These are phyloP conservation scores for Trichoderma citrinoviride DNA, from an alignment of 2,329 filamentous ascomycete species.

Conservation along the genomic window DNA sequence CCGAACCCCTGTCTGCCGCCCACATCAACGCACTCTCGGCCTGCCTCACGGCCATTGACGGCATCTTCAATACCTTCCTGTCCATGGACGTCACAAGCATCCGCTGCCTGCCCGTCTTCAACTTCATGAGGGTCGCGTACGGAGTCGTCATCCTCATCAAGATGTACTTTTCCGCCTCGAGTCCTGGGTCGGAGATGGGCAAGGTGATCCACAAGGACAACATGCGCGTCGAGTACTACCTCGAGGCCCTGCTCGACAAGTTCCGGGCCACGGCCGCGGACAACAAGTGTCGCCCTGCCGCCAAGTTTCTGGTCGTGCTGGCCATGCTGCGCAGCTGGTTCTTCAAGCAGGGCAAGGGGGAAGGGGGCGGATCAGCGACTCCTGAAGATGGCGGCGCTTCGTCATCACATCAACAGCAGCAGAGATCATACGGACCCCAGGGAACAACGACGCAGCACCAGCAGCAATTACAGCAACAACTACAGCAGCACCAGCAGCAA, in stretches of 20 bases:
- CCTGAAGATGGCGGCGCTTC: background rate
- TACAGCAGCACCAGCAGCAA: conserved; percentile 24
- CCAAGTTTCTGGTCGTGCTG: conserved; percentile 69
- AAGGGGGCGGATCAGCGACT: background rate
- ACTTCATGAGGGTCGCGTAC: conserved; percentile 69
- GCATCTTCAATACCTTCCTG: conserved; percentile 63
- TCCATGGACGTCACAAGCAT: conserved; percentile 57
- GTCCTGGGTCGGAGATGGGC: conserved; percentile 64
- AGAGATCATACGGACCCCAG: background rate
- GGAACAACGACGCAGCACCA: conserved; percentile 20
- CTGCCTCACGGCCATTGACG: conserved; percentile 65
- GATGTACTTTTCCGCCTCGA: conserved; percentile 65
- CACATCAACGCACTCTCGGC: conserved; percentile 66
- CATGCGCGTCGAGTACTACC: conserved; percentile 63
- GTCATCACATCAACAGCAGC: background rate
- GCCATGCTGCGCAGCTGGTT: conserved; percentile 71
- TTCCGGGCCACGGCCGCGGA: conserved; percentile 63
- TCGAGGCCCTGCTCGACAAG: conserved; percentile 67
- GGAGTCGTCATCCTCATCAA: conserved; percentile 71
- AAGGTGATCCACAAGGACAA: conserved; percentile 66
- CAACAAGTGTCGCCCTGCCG: conserved; percentile 62
- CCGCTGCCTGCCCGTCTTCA: conserved; percentile 66
- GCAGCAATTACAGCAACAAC: conserved; percentile 25
- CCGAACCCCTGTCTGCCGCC: conserved; percentile 44
- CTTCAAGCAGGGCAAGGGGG: conserved; percentile 45